Percentiles rank a stretch among this genome's conserved stretches.
These are phyloP conservation scores for Peniophora sp. DNA, from an alignment of 1,284 basidiomycete species.

Conservation along the genomic window DNA sequence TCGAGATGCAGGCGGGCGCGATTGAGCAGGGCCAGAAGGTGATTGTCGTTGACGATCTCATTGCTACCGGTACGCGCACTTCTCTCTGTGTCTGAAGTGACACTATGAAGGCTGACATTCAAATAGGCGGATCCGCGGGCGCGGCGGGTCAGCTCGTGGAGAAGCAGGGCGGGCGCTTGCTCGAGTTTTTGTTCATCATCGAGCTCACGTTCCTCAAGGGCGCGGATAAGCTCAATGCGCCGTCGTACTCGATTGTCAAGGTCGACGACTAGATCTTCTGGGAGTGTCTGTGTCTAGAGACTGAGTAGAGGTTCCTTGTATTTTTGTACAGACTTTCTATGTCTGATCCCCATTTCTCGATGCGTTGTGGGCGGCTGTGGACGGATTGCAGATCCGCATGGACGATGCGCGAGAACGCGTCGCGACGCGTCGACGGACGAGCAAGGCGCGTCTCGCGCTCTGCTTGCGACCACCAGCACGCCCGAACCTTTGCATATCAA, in stretches of 20 bases:
- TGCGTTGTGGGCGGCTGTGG: too few species aligned
- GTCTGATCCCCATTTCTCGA: too few species aligned
- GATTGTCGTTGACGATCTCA: conserved; percentile 90
- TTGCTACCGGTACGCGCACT: conserved; percentile 77
- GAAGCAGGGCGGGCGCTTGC: conserved; percentile 74
- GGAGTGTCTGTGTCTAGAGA: too few species aligned
- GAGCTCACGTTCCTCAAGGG: conserved; percentile 84
- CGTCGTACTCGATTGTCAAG: conserved; percentile 80
- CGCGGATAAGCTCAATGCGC: conserved; percentile 73
- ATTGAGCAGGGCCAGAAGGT: conserved; percentile 82
- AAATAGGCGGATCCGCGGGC: conserved; percentile 85
- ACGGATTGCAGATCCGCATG: too few species aligned
- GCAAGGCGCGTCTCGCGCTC: too few species aligned
- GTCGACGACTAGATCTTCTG: conserved; percentile 47
- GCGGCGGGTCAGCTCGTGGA: conserved; percentile 89
- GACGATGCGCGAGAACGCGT: too few species aligned
- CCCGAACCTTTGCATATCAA: too few species aligned
- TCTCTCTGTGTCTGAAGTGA: neutral
- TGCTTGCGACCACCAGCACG: too few species aligned
- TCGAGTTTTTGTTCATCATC: conserved; percentile 95
- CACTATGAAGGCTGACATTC: neutral
- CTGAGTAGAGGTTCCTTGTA: too few species aligned
- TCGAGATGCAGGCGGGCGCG: conserved; percentile 91
- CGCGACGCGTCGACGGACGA: too few species aligned
- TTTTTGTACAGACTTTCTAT: too few species aligned